Evolutionary conservation across 441 rosid genomes (phyloP).

Genomic region (Viola pubescens): DNA sequence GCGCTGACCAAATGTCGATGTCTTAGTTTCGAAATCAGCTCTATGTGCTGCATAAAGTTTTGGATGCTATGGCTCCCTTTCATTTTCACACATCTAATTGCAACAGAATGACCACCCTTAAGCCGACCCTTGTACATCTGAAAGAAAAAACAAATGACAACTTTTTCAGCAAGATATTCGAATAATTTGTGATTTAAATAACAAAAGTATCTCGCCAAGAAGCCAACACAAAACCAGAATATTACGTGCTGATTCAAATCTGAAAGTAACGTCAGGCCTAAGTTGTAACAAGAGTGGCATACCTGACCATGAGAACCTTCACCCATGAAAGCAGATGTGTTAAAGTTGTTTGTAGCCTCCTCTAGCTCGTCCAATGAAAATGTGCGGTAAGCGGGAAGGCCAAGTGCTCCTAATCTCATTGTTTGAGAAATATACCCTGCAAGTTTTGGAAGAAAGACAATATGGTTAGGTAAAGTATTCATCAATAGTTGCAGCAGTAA

Average conservation of each 20-base stretch:
- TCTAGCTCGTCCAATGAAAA: slow-evolving; percentile 85
- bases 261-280: too few species aligned
- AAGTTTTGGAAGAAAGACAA: slow-evolving; percentile 9
- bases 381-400: slow-evolving; percentile 75
- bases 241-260: too few species aligned
- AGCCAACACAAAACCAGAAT: too few species aligned
- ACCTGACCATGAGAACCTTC: slow-evolving; percentile 95
- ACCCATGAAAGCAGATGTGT: slow-evolving; percentile 81
- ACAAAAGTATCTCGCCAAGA: too few species aligned
- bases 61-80: slow-evolving; percentile 65
- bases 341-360: slow-evolving; percentile 76
- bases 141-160: slow-evolving; percentile 13
- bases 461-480: slow-evolving; percentile 8
- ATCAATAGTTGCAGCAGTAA: background rate
- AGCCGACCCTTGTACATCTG: slow-evolving; percentile 83
- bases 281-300: background rate
- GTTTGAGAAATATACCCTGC: slow-evolving; percentile 87
- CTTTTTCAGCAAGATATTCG: too few species aligned
- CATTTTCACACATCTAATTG: slow-evolving; percentile 64
- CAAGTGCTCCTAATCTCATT: slow-evolving; percentile 78
- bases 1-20: slow-evolving; percentile 85
- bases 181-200: too few species aligned
- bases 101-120: slow-evolving; percentile 66
- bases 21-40: slow-evolving; percentile 76
- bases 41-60: slow-evolving; percentile 75